Conservation (phyloP, 306 rosid species). For the Cyclanthera cordifolia region DNA sequence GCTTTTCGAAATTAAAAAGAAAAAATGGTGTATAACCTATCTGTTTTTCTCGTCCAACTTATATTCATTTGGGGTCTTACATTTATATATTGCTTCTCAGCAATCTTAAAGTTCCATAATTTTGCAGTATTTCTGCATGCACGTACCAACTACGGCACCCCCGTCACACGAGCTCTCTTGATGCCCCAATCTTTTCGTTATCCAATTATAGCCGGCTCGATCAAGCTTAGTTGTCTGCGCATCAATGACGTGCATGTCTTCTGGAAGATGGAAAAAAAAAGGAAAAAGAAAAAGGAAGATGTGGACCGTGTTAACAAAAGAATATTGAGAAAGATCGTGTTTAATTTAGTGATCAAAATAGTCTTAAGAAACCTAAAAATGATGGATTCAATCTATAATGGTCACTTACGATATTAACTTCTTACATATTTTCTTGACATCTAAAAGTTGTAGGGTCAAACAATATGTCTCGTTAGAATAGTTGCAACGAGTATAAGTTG, state of each 20-base stretch:
- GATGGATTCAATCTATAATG: no score
- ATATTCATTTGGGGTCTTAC: not conserved
- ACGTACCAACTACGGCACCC: not conserved
- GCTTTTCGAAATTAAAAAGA: not conserved
- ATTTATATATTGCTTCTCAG: not conserved
- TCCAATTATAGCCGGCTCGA: not conserved
- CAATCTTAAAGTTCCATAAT: not conserved
- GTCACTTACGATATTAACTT: no score
- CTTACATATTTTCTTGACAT: no score
- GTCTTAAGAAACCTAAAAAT: no score
- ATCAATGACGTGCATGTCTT: not conserved
- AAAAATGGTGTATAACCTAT: not conserved
- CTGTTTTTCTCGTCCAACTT: not conserved
- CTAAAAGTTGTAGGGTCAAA: no score
- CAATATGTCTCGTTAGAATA: no score
- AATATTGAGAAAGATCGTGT: not conserved
- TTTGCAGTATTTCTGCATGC: not conserved
- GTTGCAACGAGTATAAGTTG: no score
- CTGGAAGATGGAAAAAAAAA: not conserved
- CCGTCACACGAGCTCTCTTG: not conserved
- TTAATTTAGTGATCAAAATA: no score
- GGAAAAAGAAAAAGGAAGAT: no score
- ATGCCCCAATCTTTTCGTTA: not conserved
- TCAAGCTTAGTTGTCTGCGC: not conserved
- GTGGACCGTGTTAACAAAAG: not conserved